Evolutionary conservation across 148 eudicot species (phyloP).

Genomic region (Hydrangea macrophylla): DNA sequence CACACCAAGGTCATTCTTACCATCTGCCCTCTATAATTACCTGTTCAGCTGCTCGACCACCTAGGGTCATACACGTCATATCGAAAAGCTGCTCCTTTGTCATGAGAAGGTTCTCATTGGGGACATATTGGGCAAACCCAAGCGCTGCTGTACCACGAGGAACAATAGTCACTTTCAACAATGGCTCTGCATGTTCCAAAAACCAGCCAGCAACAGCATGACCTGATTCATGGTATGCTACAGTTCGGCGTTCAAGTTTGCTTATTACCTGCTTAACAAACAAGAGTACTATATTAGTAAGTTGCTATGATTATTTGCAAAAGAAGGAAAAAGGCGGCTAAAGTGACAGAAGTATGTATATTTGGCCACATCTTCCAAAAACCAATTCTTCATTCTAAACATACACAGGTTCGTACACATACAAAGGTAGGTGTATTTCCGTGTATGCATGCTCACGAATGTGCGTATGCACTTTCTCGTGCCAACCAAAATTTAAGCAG

Average conservation of each 20-base stretch:
- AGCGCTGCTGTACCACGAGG: constrained; percentile 97
- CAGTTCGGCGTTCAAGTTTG: constrained; percentile 78
- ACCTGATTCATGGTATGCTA: constrained; percentile 90
- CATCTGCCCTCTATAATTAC: constrained; percentile 22
- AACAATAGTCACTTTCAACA: constrained; percentile 87
- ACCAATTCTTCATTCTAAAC: too few species aligned
- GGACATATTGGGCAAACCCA: constrained; percentile 91
- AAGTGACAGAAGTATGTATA: too few species aligned
- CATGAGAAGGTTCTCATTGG: constrained; percentile 89
- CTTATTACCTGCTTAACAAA: constrained; percentile 63
- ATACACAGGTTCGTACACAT: too few species aligned
- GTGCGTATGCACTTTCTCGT: too few species aligned
- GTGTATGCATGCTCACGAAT: too few species aligned
- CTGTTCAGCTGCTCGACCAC: constrained; percentile 95
- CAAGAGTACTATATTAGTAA: neutral
- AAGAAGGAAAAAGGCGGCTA: neutral
- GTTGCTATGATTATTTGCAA: neutral
- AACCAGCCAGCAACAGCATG: constrained; percentile 94
- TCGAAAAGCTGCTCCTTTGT: constrained; percentile 95
- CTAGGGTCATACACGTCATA: constrained; percentile 93
- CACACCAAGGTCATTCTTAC: neutral
- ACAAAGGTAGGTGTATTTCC: too few species aligned
- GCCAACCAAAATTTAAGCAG: too few species aligned
- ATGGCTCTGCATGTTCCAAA: constrained; percentile 83
- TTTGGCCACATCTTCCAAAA: too few species aligned